Base-by-base conservation (phyloP, 1,284 basidiomycete species). In the Puccinia hordei region DNA sequence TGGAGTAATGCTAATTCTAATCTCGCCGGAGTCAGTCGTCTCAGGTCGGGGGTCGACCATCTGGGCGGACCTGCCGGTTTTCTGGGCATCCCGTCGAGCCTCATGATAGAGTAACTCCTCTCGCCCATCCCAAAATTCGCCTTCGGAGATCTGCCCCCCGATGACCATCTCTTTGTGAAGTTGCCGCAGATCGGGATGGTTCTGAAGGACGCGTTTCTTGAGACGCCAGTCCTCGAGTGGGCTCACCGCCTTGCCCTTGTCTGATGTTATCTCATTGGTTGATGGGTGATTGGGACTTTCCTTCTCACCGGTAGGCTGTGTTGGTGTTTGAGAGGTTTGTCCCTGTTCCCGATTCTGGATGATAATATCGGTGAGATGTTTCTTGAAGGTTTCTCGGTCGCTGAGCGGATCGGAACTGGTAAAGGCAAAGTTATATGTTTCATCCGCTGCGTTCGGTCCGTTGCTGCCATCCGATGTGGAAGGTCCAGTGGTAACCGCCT, bases 61-160 rank as follows among this genome's bases (percentile, higher is more conserved):
- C 82, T 93, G 90, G 46, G 92, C 93, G 0, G 92, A 89, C 85
- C 93, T 90, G 19, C 94, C 94, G 72, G 91, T 91, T 83, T 89
- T 90, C 86, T 96, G 94, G 24, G 84, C 65, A 9, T 92, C 90
- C 65, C 90, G 87, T 49, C 92, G 89, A 72, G 91, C 89, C 87
- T 93, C 89, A 73, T 91, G 89, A 82, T 90, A 86, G 73, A 94
- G 87, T 51, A 93, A 87, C 82, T 92, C 90, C 90, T 95, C 92
- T 85, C 95, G 89, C 33, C 94, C 93, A 82, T 94, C 93, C 95
- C 95, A 98, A 85, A 98, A 98, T 84, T 98, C 95, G 0, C 90
- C 89, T 86, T 98, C 95, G 1, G 91, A 91, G 41, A 97, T 92
- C 83, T 94, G 92, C 35, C 91, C 91, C 12, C 88, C 89, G 85